Base-by-base conservation (phyloP, 805 yeast species). In the Ascoidea tarda region DNA sequence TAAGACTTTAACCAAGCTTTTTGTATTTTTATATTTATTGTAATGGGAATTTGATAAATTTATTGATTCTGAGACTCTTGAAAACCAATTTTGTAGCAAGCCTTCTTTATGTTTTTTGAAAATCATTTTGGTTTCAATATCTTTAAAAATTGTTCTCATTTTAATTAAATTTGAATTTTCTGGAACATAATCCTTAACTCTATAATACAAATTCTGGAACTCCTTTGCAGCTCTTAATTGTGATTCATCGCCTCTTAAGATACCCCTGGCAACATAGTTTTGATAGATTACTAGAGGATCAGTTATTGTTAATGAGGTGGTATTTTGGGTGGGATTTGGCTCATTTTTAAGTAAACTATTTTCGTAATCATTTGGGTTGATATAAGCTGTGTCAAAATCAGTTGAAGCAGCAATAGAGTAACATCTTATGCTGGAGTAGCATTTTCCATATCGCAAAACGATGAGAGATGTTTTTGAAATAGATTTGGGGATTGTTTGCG, bases 191-290 rank as follows among this genome's bases (percentile, higher is more conserved):
- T 80, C 83, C 45, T 75, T 69, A 14, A 82, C 75, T 10, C 84
- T 66, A 53, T 72, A 67, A 59, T 80, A 82, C 12, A 80, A 66
- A 58, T 75, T 79, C 57, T 79, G 89, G 56, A 81, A 75, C 63
- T 79, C 83, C 38, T 75, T 72, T 59, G 81, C 83, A 1, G 77
- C 78, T 46, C 87, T 66, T n/a, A 77, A 66, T 61, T 79, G 90
- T n/a, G 69, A 68, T 28, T 71, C 76, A 59, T 84, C 89, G 32
- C 72, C 70, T 50, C 71, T 66, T 6, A 84, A 63, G 1, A 73
- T 53, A 2, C 87, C 87, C 48, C 70, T 67, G 1, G 68, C 59
- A 1, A 82, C 74, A 52, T 76, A 73, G 55, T 72, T 73, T 55
- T 76, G 76, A 59, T 84, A 84, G 2, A 82, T 58, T 5, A 72